A percentile compares a stretch with the other conserved stretches of the same genome.
These are phyloP conservation scores for Letharia lupina DNA, from an alignment of 495 filamentous ascomycete genomes.

Conservation along the genomic window DNA sequence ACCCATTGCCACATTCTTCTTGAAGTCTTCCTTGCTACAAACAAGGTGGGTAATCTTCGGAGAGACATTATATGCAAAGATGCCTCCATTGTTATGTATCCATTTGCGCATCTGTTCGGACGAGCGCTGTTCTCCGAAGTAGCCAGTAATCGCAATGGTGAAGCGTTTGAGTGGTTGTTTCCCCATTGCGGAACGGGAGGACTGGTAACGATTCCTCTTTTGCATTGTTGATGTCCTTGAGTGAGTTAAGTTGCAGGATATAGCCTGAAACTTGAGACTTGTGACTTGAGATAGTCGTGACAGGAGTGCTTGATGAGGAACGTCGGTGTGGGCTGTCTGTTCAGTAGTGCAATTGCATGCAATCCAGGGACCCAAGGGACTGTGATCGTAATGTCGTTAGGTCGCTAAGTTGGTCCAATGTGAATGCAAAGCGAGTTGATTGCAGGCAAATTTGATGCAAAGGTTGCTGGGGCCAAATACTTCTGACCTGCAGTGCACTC, in stretches of 20 bases:
- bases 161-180: constrained; percentile 24
- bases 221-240: not conserved
- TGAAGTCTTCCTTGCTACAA: constrained; percentile 43
- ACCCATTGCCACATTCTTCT: constrained; percentile 39
- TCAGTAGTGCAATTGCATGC: not conserved
- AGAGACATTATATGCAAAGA: constrained; percentile 34
- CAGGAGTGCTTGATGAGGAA: not conserved
- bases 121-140: constrained; percentile 32
- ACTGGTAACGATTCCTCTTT: not conserved
- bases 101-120: constrained; percentile 44
- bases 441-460: not conserved
- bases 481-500: not conserved
- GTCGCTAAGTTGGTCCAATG: not conserved
- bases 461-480: not conserved
- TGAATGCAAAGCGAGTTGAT: not conserved
- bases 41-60: constrained; percentile 52
- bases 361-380: not conserved
- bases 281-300: not conserved
- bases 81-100: constrained; percentile 47
- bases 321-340: not conserved
- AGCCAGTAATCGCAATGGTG: constrained; percentile 35
- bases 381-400: not conserved
- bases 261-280: not conserved
- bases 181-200: not conserved
- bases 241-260: not conserved